Conservation (phyloP, 129 eudicot genomes). For the Escallonia rubra region DNA sequence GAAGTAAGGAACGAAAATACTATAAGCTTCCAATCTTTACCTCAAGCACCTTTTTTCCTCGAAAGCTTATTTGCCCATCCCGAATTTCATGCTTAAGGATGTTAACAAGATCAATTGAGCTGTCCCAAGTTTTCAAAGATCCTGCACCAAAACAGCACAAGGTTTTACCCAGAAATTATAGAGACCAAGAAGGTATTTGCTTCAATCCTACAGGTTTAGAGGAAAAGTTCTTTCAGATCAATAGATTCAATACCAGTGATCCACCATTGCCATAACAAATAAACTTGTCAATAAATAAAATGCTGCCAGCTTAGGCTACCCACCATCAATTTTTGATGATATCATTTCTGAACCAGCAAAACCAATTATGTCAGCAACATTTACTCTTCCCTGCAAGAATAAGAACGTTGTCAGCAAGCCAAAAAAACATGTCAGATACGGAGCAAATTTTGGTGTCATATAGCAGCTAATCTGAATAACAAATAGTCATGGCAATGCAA, state of each 20-base stretch:
- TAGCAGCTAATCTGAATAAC: too few species aligned
- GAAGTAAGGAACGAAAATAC: background rate
- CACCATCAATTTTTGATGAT: slow-evolving; percentile 66
- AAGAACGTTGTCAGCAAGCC: background rate
- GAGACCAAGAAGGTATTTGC: too few species aligned
- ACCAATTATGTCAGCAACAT: slow-evolving; percentile 60
- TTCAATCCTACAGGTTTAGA: too few species aligned
- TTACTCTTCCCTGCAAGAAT: slow-evolving; percentile 50
- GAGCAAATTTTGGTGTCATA: too few species aligned
- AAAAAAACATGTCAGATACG: too few species aligned
- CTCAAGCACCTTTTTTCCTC: slow-evolving; percentile 84
- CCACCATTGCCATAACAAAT: background rate
- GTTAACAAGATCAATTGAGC: slow-evolving; percentile 69
- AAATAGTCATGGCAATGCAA: too few species aligned
- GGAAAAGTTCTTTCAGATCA: too few species aligned
- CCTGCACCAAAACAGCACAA: slow-evolving; percentile 31
- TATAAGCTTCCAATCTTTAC: slow-evolving; percentile 19
- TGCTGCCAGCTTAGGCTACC: slow-evolving; percentile 6
- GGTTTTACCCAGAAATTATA: too few species aligned
- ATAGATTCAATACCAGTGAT: too few species aligned
- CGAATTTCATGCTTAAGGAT: slow-evolving; percentile 71
- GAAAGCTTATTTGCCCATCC: slow-evolving; percentile 74
- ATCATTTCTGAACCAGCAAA: slow-evolving; percentile 45
- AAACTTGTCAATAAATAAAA: background rate
- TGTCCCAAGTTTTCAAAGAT: slow-evolving; percentile 58